Conservation (phyloP, 2,329 filamentous ascomycete genomes). For the Ophiocordyceps robertsii region DNA sequence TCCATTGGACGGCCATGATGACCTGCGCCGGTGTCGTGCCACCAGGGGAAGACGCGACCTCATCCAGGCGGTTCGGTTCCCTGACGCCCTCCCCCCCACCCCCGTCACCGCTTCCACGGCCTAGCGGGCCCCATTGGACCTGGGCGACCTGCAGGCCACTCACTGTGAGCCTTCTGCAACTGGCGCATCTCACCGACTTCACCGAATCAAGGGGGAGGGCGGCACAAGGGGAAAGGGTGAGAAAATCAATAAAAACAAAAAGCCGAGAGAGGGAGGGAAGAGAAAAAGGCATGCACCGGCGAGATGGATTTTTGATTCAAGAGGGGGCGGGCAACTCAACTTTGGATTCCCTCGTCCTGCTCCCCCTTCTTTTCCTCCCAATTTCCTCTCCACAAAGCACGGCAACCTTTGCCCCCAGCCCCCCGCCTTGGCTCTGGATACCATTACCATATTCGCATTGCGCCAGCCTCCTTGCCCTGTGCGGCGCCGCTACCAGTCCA, state of each 20-base stretch:
- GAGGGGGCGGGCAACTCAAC: not conserved
- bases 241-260: not conserved
- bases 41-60: not conserved
- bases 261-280: not conserved
- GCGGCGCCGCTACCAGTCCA: too few relatives aligned
- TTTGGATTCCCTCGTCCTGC: too few relatives aligned
- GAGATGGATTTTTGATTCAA: not conserved
- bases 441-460: too few relatives aligned
- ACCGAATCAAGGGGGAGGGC: conserved; percentile 5
- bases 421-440: too few relatives aligned
- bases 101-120: conserved; percentile 3
- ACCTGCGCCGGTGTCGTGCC: too few relatives aligned
- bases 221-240: not conserved
- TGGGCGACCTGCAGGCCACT: not conserved
- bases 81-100: not conserved
- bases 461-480: too few relatives aligned
- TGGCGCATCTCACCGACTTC: conserved; percentile 7
- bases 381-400: too few relatives aligned
- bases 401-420: too few relatives aligned
- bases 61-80: not conserved
- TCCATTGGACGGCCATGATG: too few relatives aligned
- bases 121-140: conserved; percentile 1
- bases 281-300: not conserved
- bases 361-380: too few relatives aligned
- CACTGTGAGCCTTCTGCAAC: not conserved